Percentiles rank a stretch among this genome's conserved stretches.
Evolutionary conservation across 352 stramenopile genomes (phyloP).

Genomic region (Globisporangium cederbergense): DNA sequence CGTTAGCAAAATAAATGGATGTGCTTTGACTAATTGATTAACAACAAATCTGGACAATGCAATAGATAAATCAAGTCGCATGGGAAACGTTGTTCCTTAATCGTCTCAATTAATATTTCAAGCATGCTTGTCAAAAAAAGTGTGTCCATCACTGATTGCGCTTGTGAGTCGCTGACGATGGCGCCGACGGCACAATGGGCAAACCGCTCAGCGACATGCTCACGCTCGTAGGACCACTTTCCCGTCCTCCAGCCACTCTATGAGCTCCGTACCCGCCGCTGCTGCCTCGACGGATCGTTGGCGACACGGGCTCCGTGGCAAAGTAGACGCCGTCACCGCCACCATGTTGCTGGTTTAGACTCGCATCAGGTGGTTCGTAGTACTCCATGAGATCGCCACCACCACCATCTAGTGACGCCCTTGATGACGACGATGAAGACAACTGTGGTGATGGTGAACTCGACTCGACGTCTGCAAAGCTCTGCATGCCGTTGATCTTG

Average conservation of each 20-base stretch:
- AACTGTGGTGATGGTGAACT: not conserved
- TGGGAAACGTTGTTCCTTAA: not conserved
- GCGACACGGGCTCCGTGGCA: slow-evolving; percentile 35
- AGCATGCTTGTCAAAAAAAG: not conserved
- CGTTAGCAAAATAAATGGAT: not conserved
- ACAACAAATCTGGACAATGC: not conserved
- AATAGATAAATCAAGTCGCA: not conserved
- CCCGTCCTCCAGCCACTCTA: not conserved
- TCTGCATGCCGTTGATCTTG: slow-evolving; percentile 89
- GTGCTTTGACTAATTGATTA: not conserved
- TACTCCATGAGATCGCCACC: not conserved
- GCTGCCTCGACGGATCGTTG: slow-evolving; percentile 2
- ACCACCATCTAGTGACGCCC: not conserved
- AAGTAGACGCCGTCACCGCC: slow-evolving; percentile 43
- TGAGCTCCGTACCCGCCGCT: slow-evolving; percentile 1
- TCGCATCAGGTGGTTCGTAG: not conserved
- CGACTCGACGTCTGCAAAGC: slow-evolving; percentile 27
- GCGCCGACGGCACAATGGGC: slow-evolving; percentile 29
- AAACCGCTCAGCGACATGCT: slow-evolving; percentile 65
- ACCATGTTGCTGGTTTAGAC: slow-evolving; percentile 22
- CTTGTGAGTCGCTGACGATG: slow-evolving; percentile 8
- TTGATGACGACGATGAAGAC: slow-evolving; percentile 1
- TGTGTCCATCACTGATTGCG: slow-evolving; percentile 8
- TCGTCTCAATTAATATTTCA: not conserved
- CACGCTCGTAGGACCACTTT: slow-evolving; percentile 15